Evolutionary conservation across 768 basidiomycete genomes (phyloP), one percentile per base, ranked within the genome.

Genomic region (Trametes villosa): DNA sequence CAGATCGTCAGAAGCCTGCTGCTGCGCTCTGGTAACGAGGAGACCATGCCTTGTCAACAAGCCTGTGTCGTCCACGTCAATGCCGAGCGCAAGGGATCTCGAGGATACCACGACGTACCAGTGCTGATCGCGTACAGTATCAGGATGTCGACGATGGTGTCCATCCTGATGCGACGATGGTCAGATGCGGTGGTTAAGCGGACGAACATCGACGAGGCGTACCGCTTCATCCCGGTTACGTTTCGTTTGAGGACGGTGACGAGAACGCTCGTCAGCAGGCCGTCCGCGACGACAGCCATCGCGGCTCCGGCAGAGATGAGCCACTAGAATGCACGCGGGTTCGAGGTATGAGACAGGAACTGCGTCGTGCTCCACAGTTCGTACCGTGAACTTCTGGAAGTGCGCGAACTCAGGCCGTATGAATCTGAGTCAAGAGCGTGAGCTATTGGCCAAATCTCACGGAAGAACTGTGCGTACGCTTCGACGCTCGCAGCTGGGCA

Each of bases 221-320:
- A 57, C 56, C 56, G 56, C 30, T 57, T 57, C 38, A 57, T 49
- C 13, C 56, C 56, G 6, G 47, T 42, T 11, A 24, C 31, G 47
- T 50, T 57, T 4, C 36, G 26, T 11, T 29, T 46, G n/a, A 57
- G 30, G 6, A 57, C 36, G 17, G 29, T 41, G 1, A 57, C 56
- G 27, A 57, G 47, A 38, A 50, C 40, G 47, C 56, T 18, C 3
- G 56, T 30, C 13, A 57, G 29, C 5, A 57, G 12, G 8, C 20
- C 47, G 20, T 57, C 56, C 11, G 47, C 56, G 9, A 42, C 17
- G 9, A 40, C 38, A 24, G 56, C 56, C 56, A 57, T 57, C 9
- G 47, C 56, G 6, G 56, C 56, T 18, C 56, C 56, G 2, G 45
- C 56, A 15, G 56, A 57, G 17, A 57, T 49, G 27, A 57, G 40